These are phyloP conservation scores for Hypoxylon sp. DNA, from an alignment of 2,329 filamentous ascomycete genomes.

Conservation along the genomic window DNA sequence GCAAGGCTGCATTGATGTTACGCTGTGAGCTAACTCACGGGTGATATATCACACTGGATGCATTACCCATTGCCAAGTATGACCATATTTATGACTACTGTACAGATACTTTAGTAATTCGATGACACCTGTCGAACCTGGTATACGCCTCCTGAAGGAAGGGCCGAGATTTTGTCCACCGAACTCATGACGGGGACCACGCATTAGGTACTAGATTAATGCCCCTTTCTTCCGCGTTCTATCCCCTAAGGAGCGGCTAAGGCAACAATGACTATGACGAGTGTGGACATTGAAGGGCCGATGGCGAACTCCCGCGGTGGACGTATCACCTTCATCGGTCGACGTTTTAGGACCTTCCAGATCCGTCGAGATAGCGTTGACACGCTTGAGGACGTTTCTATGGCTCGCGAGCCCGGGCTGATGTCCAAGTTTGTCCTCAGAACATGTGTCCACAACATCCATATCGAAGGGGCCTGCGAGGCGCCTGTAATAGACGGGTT, in stretches of 20 bases:
- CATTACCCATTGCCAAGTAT: conserved; percentile 3
- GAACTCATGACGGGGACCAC: not conserved
- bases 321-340: not conserved
- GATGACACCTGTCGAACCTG: not conserved
- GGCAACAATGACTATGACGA: conserved; percentile 16
- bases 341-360: not conserved
- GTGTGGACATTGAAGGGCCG: not conserved
- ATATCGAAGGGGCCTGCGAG: not conserved
- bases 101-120: conserved; percentile 13
- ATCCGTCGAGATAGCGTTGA: conserved; percentile 15
- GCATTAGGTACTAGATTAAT: not conserved
- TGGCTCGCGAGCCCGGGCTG: not conserved
- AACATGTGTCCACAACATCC: too few relatives aligned
- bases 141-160: not conserved
- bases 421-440: not conserved
- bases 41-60: conserved; percentile 9
- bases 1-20: conserved; percentile 7
- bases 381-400: conserved; percentile 8
- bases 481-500: not conserved
- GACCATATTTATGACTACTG: conserved; percentile 16
- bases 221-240: not conserved
- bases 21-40: not conserved
- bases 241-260: not conserved
- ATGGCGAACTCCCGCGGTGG: not conserved
- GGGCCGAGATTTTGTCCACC: not conserved